Conservation (phyloP, 23 red algal species). For the Chondrus crispus region DNA sequence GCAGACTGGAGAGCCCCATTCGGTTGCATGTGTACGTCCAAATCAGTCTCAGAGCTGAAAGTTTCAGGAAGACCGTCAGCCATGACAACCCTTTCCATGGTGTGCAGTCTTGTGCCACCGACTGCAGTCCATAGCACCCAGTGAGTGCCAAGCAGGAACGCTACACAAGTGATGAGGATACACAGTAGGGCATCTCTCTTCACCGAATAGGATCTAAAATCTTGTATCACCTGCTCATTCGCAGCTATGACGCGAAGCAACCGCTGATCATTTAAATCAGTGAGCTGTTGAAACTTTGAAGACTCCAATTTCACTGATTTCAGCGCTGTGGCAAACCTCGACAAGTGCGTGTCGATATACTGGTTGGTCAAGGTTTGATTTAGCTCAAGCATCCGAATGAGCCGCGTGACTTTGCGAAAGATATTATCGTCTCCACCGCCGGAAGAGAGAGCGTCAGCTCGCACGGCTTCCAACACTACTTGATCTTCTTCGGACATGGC, state of each 20-base stretch:
- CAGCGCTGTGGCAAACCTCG: conserved; percentile 42
- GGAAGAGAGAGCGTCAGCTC: conserved; percentile 9
- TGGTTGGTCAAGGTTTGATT: conserved; percentile 85
- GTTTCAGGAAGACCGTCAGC: no score
- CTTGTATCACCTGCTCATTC: not conserved
- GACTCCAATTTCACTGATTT: not conserved
- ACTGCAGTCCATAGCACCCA: conserved; percentile 49
- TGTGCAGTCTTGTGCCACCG: no score
- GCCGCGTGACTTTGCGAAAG: conserved; percentile 86
- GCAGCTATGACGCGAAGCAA: not conserved
- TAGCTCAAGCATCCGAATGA: conserved; percentile 70
- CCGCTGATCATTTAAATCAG: not conserved
- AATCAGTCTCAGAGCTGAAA: no score
- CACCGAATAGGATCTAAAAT: not conserved
- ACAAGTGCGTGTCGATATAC: conserved; percentile 77
- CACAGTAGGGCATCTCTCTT: conserved; percentile 33
- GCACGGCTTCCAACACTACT: conserved; percentile 48
- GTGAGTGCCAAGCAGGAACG: conserved; percentile 18
- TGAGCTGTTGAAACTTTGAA: not conserved
- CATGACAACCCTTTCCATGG: no score
- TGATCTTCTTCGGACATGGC: conserved; percentile 45
- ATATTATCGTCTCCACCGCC: conserved; percentile 62
- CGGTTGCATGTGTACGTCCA: no score
- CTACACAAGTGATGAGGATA: not conserved
- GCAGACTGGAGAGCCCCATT: no score